Conservation (phyloP, 768 basidiomycete species). For the Kwoniella sp. region DNA sequence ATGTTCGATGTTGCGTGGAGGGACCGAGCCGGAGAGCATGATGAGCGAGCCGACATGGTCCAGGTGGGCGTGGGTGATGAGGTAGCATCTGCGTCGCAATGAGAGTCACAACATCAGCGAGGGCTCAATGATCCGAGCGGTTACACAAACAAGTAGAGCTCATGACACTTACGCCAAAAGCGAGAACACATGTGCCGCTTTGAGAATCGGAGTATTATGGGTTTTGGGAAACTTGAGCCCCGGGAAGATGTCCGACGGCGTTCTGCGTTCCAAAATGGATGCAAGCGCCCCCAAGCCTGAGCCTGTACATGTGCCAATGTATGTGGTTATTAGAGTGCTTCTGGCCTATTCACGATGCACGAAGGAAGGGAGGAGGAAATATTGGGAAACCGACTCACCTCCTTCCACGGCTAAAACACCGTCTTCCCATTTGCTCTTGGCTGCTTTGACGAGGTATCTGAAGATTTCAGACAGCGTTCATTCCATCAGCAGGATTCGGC, state of each 20-base stretch:
- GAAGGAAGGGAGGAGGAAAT: not conserved
- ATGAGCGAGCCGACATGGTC: conserved; percentile 86
- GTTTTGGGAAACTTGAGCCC: conserved; percentile 31
- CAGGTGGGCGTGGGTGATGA: conserved; percentile 85
- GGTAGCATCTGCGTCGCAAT: conserved; percentile 66
- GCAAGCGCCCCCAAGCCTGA: conserved; percentile 80
- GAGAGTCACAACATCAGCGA: conserved; percentile 2
- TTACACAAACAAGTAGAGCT: not conserved
- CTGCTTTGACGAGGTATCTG: conserved; percentile 87
- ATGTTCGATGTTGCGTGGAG: conserved; percentile 24
- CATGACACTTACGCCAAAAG: conserved; percentile 44
- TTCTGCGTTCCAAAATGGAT: conserved; percentile 60
- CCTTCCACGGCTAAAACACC: conserved; percentile 85
- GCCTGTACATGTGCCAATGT: conserved; percentile 59
- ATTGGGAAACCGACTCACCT: conserved; percentile 61
- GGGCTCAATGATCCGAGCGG: conserved; percentile 4
- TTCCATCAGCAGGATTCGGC: no score
- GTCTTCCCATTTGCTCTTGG: conserved; percentile 69
- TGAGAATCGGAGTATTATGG: conserved; percentile 40
- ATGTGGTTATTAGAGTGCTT: not conserved
- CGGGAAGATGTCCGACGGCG: conserved; percentile 29
- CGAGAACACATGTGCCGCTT: conserved; percentile 53
- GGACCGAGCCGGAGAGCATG: conserved; percentile 76
- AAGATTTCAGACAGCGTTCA: conserved; percentile 1
- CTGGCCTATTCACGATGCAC: not conserved